phyloP scores from a whole-genome alignment of 2,329 filamentous ascomycete species.

The Fusarium sp. region DNA sequence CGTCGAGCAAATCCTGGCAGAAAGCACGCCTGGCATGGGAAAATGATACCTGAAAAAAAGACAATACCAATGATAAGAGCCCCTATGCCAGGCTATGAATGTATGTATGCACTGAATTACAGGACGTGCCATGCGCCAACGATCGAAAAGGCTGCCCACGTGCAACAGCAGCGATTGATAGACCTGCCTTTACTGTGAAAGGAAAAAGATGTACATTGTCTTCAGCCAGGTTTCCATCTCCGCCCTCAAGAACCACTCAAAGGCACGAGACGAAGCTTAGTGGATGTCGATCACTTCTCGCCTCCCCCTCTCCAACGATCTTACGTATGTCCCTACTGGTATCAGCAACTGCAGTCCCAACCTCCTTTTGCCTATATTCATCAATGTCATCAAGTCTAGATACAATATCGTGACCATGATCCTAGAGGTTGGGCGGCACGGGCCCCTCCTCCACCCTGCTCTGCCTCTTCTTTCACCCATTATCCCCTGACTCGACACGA shows the following conservation, averaged over 20 bases:
- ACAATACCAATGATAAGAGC: constrained; percentile 3
- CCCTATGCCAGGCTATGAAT: neutral
- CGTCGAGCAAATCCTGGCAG: neutral
- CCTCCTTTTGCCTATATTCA: constrained; percentile 1
- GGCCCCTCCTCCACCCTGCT: constrained; percentile 6
- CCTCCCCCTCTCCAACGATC: constrained; percentile 16
- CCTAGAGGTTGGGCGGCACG: constrained; percentile 18
- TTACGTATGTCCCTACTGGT: constrained; percentile 10
- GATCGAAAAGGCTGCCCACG: constrained; percentile 25
- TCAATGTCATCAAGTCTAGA: constrained; percentile 9
- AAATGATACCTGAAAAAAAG: neutral
- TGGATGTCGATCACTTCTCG: constrained; percentile 36
- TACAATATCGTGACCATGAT: constrained; percentile 11
- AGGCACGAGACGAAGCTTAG: constrained; percentile 28
- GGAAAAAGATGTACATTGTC: constrained; percentile 26
- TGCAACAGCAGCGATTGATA: constrained; percentile 24
- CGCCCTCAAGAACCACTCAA: constrained; percentile 16
- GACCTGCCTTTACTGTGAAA: constrained; percentile 14
- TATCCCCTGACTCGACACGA: constrained; percentile 31
- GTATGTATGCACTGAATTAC: constrained; percentile 7
- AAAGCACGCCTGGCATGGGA: constrained; percentile 3
- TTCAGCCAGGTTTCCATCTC: constrained; percentile 17
- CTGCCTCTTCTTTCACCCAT: neutral
- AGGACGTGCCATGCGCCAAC: constrained; percentile 25
- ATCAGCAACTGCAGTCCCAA: constrained; percentile 12